Base-by-base conservation (phyloP, 139 green algal species). In the Trebouxia sp. region DNA sequence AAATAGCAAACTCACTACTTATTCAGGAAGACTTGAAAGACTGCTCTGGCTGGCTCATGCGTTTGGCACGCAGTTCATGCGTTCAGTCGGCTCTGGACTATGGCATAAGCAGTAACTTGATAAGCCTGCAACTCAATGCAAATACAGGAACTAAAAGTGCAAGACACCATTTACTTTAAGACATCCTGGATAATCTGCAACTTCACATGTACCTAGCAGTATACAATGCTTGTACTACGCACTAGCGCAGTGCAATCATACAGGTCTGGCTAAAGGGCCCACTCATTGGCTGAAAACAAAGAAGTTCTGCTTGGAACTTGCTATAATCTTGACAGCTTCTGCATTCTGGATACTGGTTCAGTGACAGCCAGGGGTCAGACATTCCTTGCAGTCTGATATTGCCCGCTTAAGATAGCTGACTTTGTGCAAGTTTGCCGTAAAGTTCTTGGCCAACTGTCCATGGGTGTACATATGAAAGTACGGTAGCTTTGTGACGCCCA, bases 381-480 rank as follows among this genome's bases (percentile, higher is more conserved):
- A 72, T 5, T 72, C 32, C 62, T 72, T 72, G 32, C 62, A 72
- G 26, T 72, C 62, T 45, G 35, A 28, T 30, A 72, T 72, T 0
- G 62, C 32, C 32, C 62, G 42, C 35, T 72, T 72, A 32, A 72
- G 35, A 30, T 72, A 72, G 62, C 62, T 72, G 15, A 94, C 75
- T 67, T 89, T 92, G 35, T 74, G 79, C 22, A 93, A 69, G 56
- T 90, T 93, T 7, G 90, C 90, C 30, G 83, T 88, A 75, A 94
- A 94, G 48, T 81, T 76, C 24, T 81, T 76, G 14, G 82, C 20
- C 17, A 88, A 53, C 5, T 82, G 78, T n/a, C 82, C 78, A 65
- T 84, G 82, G 8, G 79, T 82, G 50, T 84, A 91, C 47, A 86
- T 78, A 4, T 89, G 84, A 83, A 93, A 93, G 51, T 82, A 89